phyloP scores from a whole-genome alignment of 345 rosid species.

The Reutealis trisperma region DNA sequence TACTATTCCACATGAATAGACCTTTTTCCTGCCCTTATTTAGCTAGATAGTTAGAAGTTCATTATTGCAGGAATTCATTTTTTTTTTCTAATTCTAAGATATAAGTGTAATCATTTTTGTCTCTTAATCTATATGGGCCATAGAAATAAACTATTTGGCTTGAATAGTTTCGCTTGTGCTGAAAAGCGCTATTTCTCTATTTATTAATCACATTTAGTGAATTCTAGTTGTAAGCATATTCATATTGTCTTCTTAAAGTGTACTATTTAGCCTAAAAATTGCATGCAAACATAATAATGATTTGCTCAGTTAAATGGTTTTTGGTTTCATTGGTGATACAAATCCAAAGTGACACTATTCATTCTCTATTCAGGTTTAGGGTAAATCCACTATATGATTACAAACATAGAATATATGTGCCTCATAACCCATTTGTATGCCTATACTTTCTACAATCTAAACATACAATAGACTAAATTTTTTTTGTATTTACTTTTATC shows the following conservation, averaged over 20 bases:
- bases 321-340: constrained; percentile 14
- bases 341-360: neutral
- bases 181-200: neutral
- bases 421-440: neutral
- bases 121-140: neutral
- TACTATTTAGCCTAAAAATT: too few species aligned
- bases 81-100: too few species aligned
- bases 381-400: neutral
- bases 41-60: neutral
- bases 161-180: neutral
- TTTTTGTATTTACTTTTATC: neutral
- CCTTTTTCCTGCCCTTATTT: neutral
- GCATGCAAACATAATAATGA: neutral
- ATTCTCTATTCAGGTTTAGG: neutral
- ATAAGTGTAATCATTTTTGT: too few species aligned
- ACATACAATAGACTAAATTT: neutral
- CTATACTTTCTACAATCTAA: neutral
- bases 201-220: neutral
- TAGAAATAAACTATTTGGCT: neutral
- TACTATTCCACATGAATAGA: neutral
- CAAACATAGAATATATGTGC: too few species aligned
- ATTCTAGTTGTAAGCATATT: neutral
- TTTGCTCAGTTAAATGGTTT: neutral
- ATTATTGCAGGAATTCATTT: too few species aligned
- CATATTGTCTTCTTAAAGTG: neutral